Conservation (phyloP, 2,329 filamentous ascomycete genomes). For the Sphaerostilbella broomeana region DNA sequence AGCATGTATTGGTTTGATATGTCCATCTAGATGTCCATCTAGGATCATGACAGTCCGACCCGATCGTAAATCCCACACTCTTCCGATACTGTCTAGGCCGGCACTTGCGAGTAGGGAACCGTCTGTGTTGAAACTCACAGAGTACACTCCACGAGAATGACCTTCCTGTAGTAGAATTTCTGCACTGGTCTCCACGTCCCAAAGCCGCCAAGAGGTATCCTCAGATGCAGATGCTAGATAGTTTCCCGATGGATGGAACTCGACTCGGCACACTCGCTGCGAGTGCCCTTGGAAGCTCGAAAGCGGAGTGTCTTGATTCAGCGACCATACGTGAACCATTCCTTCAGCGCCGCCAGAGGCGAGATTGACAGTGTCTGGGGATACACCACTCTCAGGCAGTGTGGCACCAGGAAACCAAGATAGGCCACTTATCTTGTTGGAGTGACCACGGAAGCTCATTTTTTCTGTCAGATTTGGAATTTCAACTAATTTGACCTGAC, state of each 20-base stretch:
- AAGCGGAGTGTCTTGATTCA: conserved; percentile 78
- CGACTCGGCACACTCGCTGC: conserved; percentile 81
- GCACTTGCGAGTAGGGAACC: conserved; percentile 85
- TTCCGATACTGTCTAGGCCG: conserved; percentile 89
- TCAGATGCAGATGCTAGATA: conserved; percentile 92
- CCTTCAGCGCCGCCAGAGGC: conserved; percentile 88
- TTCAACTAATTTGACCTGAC: conserved; percentile 77
- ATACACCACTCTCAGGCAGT: conserved; percentile 61
- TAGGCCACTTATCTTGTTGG: conserved; percentile 80
- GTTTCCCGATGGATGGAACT: conserved; percentile 86
- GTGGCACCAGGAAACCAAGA: conserved; percentile 86
- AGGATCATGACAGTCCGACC: conserved; percentile 94
- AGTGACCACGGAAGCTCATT: conserved; percentile 72
- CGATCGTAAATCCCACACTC: conserved; percentile 90
- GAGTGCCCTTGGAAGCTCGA: conserved; percentile 77
- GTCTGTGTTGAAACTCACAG: conserved; percentile 83
- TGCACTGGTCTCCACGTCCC: conserved; percentile 81
- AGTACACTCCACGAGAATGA: conserved; percentile 88
- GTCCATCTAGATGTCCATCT: conserved; percentile 72
- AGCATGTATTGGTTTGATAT: conserved; percentile 86
- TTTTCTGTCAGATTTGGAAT: conserved; percentile 77
- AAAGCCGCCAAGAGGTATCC: conserved; percentile 93
- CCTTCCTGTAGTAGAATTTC: conserved; percentile 89
- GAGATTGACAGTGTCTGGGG: conserved; percentile 69
- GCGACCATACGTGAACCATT: conserved; percentile 81